Percentiles rank a stretch among this genome's conserved stretches.
Evolutionary conservation across 2,329 filamentous ascomycete species (phyloP).

Genomic region (Aspergillus eucalypticola): DNA sequence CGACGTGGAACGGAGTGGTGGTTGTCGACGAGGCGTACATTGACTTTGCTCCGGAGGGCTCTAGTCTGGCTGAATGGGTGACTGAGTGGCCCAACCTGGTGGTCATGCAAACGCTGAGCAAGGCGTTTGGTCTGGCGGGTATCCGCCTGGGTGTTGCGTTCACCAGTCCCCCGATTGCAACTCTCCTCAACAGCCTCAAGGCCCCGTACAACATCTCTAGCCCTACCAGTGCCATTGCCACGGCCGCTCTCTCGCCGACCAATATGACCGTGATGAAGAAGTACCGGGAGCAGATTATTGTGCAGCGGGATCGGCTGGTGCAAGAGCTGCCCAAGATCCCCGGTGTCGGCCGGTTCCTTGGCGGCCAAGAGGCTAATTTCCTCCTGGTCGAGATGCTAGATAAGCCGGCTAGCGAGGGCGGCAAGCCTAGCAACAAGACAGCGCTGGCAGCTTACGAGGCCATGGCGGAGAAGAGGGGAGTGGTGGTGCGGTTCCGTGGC

Average conservation of each 20-base stretch:
- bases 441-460: conserved; percentile 80
- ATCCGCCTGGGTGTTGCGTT: conserved; percentile 90
- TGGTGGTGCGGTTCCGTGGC: conserved; percentile 90
- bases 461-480: conserved; percentile 80
- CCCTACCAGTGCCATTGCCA: conserved; percentile 79
- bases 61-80: conserved; percentile 88
- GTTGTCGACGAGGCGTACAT: conserved; percentile 96
- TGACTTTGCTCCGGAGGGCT: conserved; percentile 79
- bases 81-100: conserved; percentile 91
- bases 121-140: conserved; percentile 93
- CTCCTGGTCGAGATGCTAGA: conserved; percentile 86
- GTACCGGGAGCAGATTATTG: conserved; percentile 69
- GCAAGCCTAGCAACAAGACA: conserved; percentile 73
- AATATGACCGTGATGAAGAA: conserved; percentile 72
- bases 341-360: conserved; percentile 78
- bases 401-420: conserved; percentile 52
- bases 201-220: conserved; percentile 95
- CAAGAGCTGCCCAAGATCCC: conserved; percentile 70
- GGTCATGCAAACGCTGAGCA: conserved; percentile 97
- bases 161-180: conserved; percentile 70
- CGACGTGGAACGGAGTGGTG: conserved; percentile 92
- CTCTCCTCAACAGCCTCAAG: conserved; percentile 85
- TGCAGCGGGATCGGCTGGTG: conserved; percentile 76
- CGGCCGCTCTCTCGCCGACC: conserved; percentile 64
- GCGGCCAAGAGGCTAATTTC: conserved; percentile 83